Percentiles rank a stretch among this genome's conserved stretches.
These are phyloP conservation scores for Saccharomycopsis hybrid DNA, from an alignment of 1,139 yeast genomes.

Conservation along the genomic window DNA sequence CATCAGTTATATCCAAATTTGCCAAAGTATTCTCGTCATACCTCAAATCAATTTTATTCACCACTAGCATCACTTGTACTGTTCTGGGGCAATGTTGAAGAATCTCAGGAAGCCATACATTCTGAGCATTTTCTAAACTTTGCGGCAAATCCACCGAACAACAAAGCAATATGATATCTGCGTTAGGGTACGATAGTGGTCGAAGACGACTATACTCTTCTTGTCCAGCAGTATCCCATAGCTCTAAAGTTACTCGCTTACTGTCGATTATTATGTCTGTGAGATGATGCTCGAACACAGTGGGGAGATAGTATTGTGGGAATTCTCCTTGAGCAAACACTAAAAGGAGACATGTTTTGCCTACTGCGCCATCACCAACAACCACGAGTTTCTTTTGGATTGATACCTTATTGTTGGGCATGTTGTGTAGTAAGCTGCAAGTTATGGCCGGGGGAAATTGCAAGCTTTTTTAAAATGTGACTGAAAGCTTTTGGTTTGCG, in stretches of 20 bases:
- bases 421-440: too few species aligned
- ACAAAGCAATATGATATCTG: constrained; percentile 87
- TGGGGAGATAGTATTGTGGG: constrained; percentile 94
- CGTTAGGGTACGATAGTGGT: constrained; percentile 89
- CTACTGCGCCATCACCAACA: constrained; percentile 87
- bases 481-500: too few species aligned
- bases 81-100: constrained; percentile 88
- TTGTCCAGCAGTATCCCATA: constrained; percentile 99
- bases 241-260: constrained; percentile 85
- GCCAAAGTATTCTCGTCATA: constrained; percentile 73
- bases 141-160: constrained; percentile 90
- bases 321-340: constrained; percentile 92
- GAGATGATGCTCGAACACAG: constrained; percentile 91
- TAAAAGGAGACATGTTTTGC: constrained; percentile 75
- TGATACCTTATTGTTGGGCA: too few species aligned
- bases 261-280: constrained; percentile 94
- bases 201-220: constrained; percentile 95
- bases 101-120: constrained; percentile 93
- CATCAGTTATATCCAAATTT: constrained; percentile 66
- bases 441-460: too few species aligned
- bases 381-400: constrained; percentile 52
- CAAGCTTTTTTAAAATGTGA: too few species aligned
- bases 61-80: constrained; percentile 77
- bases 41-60: constrained; percentile 88
- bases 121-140: constrained; percentile 87